These are phyloP conservation scores for Trypanosoma scelopori DNA, from an alignment of 208 protist genomes.

Conservation along the genomic window DNA sequence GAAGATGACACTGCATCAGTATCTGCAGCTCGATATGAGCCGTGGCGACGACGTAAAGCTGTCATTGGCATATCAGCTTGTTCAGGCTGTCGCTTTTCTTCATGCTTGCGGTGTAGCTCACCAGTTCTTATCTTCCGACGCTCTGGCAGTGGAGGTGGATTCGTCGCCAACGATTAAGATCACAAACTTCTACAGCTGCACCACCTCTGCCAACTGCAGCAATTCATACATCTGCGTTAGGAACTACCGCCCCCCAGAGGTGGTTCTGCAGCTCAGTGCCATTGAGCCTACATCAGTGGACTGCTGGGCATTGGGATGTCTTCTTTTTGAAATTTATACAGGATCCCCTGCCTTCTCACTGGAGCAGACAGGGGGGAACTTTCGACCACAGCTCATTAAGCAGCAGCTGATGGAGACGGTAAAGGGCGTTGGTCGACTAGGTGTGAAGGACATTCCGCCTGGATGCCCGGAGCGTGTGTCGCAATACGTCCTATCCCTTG, in stretches of 20 bases:
- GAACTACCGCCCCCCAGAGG: constrained; percentile 36
- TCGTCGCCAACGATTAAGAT: constrained; percentile 24
- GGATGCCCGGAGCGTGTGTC: constrained; percentile 27
- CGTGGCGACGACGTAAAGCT: constrained; percentile 21
- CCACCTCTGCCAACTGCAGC: constrained; percentile 19
- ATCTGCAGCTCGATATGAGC: constrained; percentile 5
- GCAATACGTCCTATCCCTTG: constrained; percentile 19
- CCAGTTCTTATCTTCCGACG: constrained; percentile 34
- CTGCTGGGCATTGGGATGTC: constrained; percentile 33
- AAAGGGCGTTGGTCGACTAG: constrained; percentile 17
- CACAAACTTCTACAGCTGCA: constrained; percentile 25
- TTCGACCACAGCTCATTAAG: constrained; percentile 28
- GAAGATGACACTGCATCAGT: constrained; percentile 13
- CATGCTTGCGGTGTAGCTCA: constrained; percentile 22
- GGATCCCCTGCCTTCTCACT: constrained; percentile 28
- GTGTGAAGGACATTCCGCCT: constrained; percentile 13
- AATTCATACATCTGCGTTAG: constrained; percentile 34
- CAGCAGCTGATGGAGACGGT: constrained; percentile 26
- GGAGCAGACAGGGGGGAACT: constrained; percentile 14
- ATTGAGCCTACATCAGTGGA: constrained; percentile 26
- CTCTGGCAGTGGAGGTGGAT: constrained; percentile 15
- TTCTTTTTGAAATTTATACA: constrained; percentile 33
- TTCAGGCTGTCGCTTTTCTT: constrained; percentile 28
- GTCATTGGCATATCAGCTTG: constrained; percentile 24
- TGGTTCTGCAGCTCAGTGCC: constrained; percentile 29